A percentile compares a stretch with the other conserved stretches of the same genome.
phyloP scores from a whole-genome alignment of 1,139 yeast genomes.

The Magnusiomyces paraingens region DNA sequence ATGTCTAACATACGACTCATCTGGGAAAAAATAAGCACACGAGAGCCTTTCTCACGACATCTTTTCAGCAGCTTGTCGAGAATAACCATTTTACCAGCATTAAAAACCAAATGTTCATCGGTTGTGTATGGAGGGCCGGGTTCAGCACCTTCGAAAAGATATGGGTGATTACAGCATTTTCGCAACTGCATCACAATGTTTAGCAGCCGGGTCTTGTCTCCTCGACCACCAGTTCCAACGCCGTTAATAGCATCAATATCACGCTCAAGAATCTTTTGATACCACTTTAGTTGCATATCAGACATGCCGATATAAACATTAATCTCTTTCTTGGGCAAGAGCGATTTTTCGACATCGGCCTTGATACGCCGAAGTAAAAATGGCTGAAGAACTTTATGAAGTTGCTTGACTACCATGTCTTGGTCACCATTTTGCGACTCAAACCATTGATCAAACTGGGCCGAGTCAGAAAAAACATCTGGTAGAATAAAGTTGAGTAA shows the following conservation, averaged over 20 bases:
- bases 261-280: conserved; percentile 77
- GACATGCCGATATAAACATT: conserved; percentile 92
- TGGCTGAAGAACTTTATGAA: conserved; percentile 81
- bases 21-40: conserved; percentile 89
- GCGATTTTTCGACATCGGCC: conserved; percentile 85
- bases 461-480: conserved; percentile 88
- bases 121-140: conserved; percentile 98
- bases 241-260: conserved; percentile 97
- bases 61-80: conserved; percentile 75
- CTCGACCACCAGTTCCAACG: conserved; percentile 68
- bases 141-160: conserved; percentile 95
- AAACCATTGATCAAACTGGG: conserved; percentile 89
- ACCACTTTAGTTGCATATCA: conserved; percentile 90
- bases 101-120: conserved; percentile 84
- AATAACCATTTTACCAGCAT: conserved; percentile 86
- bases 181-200: conserved; percentile 96
- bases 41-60: conserved; percentile 69
- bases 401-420: conserved; percentile 73
- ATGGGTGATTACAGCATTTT: conserved; percentile 96
- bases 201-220: conserved; percentile 80
- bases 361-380: conserved; percentile 85
- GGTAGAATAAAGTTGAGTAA: conserved; percentile 82
- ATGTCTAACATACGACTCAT: conserved; percentile 92
- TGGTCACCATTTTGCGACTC: conserved; percentile 46
- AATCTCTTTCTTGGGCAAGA: conserved; percentile 83